A percentile compares a stretch with the other conserved stretches of the same genome.
phyloP scores from a whole-genome alignment of 495 filamentous ascomycete species.

The Tuber aestivum region DNA sequence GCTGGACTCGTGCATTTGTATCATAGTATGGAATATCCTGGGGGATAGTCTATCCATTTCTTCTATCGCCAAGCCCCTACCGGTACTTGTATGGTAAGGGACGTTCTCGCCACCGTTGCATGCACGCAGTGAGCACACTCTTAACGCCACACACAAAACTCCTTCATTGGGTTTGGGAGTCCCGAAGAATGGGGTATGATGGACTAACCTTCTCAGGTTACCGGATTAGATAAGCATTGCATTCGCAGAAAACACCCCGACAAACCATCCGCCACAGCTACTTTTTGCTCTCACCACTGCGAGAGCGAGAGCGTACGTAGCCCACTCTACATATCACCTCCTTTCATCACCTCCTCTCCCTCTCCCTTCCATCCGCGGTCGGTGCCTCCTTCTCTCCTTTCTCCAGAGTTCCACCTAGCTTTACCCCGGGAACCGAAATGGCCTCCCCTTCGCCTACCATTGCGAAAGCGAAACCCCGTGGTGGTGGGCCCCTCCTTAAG shows the following conservation, averaged over 20 bases:
- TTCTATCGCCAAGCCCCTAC: too few relatives aligned
- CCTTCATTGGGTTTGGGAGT: not conserved
- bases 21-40: too few relatives aligned
- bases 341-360: not conserved
- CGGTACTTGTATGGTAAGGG: not conserved
- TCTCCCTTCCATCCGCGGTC: not conserved
- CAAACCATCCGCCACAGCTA: not conserved
- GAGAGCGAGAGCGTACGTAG: not conserved
- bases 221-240: not conserved
- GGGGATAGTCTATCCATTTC: too few relatives aligned
- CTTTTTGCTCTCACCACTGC: not conserved
- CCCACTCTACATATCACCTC: not conserved
- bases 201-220: not conserved
- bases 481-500: slow-evolving; percentile 47
- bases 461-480: slow-evolving; percentile 36
- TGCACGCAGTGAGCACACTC: not conserved
- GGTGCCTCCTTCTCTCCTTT: not conserved
- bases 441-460: slow-evolving; percentile 10
- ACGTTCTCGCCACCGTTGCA: too few relatives aligned
- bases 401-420: not conserved
- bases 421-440: slow-evolving; percentile 13
- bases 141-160: not conserved
- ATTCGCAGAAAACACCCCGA: not conserved
- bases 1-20: too few relatives aligned
- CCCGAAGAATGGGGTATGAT: not conserved